A percentile compares a stretch with the other conserved stretches of the same genome.
Conservation (phyloP, 1,284 basidiomycete species). For the Cronartium ribicola region DNA sequence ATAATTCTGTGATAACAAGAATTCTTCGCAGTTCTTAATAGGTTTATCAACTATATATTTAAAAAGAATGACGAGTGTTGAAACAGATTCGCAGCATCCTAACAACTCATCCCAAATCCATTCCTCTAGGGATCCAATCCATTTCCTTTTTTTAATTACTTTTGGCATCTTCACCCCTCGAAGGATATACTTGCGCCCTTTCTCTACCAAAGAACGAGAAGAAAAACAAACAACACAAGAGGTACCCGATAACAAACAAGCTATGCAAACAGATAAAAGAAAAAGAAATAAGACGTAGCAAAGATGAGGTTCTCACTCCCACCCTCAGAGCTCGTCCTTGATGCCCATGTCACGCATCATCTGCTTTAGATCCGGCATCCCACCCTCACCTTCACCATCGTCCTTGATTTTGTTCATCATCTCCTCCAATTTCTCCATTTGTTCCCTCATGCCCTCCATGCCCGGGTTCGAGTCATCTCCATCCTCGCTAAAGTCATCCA, state of each 20-base stretch:
- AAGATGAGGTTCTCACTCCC: neutral
- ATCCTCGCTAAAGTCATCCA: constrained; percentile 21
- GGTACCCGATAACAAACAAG: neutral
- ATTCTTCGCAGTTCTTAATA: too few species aligned
- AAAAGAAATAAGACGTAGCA: neutral
- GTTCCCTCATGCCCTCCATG: constrained; percentile 22
- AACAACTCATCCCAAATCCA: too few species aligned
- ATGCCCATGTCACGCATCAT: constrained; percentile 13
- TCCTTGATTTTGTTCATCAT: neutral
- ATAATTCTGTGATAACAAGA: too few species aligned
- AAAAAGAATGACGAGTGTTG: too few species aligned
- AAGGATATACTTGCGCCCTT: neutral
- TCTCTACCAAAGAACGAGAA: neutral
- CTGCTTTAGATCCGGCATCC: neutral
- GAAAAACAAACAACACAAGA: neutral
- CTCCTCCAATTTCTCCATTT: constrained; percentile 26
- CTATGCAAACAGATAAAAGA: neutral
- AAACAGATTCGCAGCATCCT: too few species aligned
- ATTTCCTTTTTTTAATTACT: too few species aligned
- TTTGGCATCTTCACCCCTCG: too few species aligned
- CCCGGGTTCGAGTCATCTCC: constrained; percentile 1
- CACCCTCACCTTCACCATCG: neutral
- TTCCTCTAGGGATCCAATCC: too few species aligned
- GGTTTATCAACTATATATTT: too few species aligned
- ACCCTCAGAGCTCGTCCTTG: constrained; percentile 15